Conservation (phyloP, 208 protist species). For the Acanthamoeba castellanii region DNA sequence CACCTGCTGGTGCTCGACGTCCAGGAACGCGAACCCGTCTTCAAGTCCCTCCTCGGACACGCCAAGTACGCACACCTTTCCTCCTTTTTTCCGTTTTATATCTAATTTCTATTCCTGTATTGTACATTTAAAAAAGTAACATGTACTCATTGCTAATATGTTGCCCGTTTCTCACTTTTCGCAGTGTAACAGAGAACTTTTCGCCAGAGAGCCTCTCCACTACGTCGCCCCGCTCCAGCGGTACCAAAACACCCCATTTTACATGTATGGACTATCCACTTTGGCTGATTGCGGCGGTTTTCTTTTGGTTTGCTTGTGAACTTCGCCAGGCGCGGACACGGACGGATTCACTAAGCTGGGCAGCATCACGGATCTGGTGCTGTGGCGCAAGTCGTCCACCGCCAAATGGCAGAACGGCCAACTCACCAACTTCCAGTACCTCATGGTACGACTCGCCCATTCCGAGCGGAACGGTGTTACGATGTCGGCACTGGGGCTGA, state of each 20-base stretch:
- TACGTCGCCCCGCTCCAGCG: background rate
- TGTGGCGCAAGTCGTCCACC: conserved; percentile 84
- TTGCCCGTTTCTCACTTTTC: background rate
- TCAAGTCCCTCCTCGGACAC: background rate
- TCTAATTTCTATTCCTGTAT: background rate
- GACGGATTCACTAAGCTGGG: background rate
- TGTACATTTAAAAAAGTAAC: no score
- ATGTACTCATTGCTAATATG: background rate
- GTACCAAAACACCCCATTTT: background rate
- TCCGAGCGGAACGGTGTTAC: no score
- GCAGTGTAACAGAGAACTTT: conserved; percentile 2
- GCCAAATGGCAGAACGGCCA: conserved; percentile 93
- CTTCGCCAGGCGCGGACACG: background rate
- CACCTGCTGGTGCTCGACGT: conserved; percentile 47
- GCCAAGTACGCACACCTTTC: background rate
- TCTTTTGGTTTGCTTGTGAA: background rate
- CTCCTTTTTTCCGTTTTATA: background rate
- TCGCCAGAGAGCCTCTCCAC: conserved; percentile 13
- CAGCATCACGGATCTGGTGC: conserved; percentile 40
- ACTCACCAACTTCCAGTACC: conserved; percentile 99
- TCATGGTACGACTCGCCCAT: conserved; percentile 91
- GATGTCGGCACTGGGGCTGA: no score
- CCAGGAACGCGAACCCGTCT: conserved; percentile 56
- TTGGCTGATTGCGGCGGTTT: background rate
- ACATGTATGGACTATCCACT: no score